Evolutionary conservation across 2,329 filamentous ascomycete genomes (phyloP).

Genomic region (Sclerotinia nivalis): DNA sequence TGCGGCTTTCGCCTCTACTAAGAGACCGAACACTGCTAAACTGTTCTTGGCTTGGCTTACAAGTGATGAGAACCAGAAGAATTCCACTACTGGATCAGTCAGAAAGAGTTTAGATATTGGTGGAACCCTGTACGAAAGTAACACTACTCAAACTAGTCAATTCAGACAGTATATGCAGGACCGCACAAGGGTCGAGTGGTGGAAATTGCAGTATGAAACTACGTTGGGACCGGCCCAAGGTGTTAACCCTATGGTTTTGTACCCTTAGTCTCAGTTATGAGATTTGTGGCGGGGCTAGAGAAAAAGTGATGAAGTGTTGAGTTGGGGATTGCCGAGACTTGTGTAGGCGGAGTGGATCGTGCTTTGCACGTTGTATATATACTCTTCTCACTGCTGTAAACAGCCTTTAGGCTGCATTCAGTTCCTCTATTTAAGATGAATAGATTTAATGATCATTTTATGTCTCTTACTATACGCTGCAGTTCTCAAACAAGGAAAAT

Average conservation of each 20-base stretch:
- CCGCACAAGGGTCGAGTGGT: not conserved
- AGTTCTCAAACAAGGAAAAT: too few species aligned
- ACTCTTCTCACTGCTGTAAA: too few species aligned
- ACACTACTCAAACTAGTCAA: not conserved
- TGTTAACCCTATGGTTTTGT: not conserved
- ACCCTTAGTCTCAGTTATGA: not conserved
- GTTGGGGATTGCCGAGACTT: too few species aligned
- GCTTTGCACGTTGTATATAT: not conserved
- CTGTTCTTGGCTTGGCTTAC: constrained; percentile 11
- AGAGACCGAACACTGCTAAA: not conserved
- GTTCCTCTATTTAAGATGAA: too few species aligned
- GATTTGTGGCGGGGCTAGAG: not conserved
- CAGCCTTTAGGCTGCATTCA: too few species aligned
- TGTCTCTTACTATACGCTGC: too few species aligned
- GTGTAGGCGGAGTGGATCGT: not conserved
- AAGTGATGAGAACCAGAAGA: not conserved
- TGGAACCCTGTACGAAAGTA: not conserved
- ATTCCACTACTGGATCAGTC: not conserved
- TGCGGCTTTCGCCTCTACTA: not conserved
- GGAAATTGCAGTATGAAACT: constrained; percentile 10
- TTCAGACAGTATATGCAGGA: constrained; percentile 15
- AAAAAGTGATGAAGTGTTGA: not conserved
- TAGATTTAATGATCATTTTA: too few species aligned
- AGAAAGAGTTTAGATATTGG: constrained; percentile 9
- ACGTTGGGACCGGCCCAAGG: constrained; percentile 1